Evolutionary conservation across 495 filamentous ascomycete species (phyloP), one percentile per base, ranked within the genome.

Genomic region (Letharia columbiana): DNA sequence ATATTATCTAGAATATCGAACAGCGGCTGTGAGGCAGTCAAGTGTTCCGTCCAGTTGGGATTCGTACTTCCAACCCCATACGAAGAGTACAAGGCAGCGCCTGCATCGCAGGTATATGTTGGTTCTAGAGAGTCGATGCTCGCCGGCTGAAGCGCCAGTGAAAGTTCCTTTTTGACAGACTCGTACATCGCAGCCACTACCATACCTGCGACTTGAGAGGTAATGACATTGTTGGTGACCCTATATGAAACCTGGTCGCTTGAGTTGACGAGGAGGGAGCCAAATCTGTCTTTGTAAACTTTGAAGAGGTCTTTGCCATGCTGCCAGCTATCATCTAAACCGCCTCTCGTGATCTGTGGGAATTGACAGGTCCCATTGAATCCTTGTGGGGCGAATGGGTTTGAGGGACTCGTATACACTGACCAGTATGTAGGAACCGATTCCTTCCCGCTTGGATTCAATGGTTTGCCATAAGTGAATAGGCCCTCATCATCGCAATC

Each of bases 141-240:
- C 31, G 71, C 73, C 0, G 81, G 78, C 62, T 77, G 69, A 44
- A 87, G 78, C 13, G 77, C 69, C 9, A 89, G 71, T 8, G 84
- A 81, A 41, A 67, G 20, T 17, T 70, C 60, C 39, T 76, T 28
- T 28, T 28, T 71, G 35, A 71, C 40, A 10, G 66, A 70, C 54
- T 73, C 67, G 73, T 82, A 85, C 81, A 88, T 87, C 31, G 84
- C 87, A 50, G 75, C 75, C 49, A 87, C 78, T 20, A 89, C 67
- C 80, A 86, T 86, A 40, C 86, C 82, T 60, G 86, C 86, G 28
- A 89, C 86, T 71, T 90, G 85, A 68, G 82, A 84, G 13, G 88
- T 90, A 71, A 91, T 89, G 20, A 84, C 77, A 75, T 90, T 89
- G 63, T 84, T 83, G 1, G 87, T 89, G 23, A 89, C 86, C 50